These are phyloP conservation scores for Pleoardoris graminearum DNA, from an alignment of 2,329 filamentous ascomycete species.

Conservation along the genomic window DNA sequence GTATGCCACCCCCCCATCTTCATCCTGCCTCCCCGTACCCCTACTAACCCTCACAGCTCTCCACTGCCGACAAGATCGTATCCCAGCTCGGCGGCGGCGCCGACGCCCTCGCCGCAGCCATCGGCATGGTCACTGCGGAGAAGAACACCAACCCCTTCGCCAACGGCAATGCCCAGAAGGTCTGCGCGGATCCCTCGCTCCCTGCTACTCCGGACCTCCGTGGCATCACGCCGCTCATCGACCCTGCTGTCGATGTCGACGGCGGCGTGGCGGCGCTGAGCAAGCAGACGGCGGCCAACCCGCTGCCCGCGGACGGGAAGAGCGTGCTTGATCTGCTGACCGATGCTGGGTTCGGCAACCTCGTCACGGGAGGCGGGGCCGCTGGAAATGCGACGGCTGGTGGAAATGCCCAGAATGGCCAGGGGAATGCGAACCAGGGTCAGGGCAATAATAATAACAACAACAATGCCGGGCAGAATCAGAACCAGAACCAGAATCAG, in stretches of 20 bases:
- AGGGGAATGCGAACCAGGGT: slow-evolving; percentile 17
- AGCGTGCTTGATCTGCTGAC: slow-evolving; percentile 67
- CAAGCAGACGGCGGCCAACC: slow-evolving; percentile 53
- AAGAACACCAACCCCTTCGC: slow-evolving; percentile 74
- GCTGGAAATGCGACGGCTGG: slow-evolving; percentile 40
- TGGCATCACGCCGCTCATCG: slow-evolving; percentile 69
- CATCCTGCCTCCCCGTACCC: not conserved
- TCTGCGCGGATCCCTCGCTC: slow-evolving; percentile 66
- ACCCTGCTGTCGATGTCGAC: slow-evolving; percentile 63
- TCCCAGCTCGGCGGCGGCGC: slow-evolving; percentile 61
- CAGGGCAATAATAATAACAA: slow-evolving; percentile 4
- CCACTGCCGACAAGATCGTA: slow-evolving; percentile 67
- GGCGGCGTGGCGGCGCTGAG: slow-evolving; percentile 65
- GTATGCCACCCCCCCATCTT: slow-evolving; percentile 36
- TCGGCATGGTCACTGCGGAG: slow-evolving; percentile 67
- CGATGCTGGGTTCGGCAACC: slow-evolving; percentile 66
- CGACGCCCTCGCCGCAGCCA: slow-evolving; percentile 64
- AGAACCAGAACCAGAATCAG: slow-evolving; percentile 18
- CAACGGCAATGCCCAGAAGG: slow-evolving; percentile 59
- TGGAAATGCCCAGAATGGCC: slow-evolving; percentile 17
- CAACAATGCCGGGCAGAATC: slow-evolving; percentile 10
- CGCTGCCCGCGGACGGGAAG: slow-evolving; percentile 63
- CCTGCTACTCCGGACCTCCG: slow-evolving; percentile 64
- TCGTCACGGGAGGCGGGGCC: slow-evolving; percentile 52
- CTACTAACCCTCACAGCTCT: slow-evolving; percentile 52